Evolutionary conservation across 768 basidiomycete genomes (phyloP).

Genomic region (Postia placenta): DNA sequence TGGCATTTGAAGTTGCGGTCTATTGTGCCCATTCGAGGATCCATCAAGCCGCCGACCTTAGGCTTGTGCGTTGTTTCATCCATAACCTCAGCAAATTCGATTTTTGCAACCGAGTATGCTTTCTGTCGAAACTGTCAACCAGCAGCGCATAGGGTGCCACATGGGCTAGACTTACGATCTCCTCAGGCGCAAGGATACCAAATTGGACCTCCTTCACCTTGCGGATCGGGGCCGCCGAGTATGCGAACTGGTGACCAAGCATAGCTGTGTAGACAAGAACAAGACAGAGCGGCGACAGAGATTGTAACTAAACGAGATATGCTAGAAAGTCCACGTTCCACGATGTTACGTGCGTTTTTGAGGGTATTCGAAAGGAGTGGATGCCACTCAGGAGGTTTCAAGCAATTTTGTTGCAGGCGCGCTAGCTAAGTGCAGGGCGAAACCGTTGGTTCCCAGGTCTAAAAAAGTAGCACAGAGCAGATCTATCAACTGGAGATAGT

Average conservation of each 20-base stretch:
- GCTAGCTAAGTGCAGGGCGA: conserved; percentile 19
- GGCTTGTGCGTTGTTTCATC: conserved; percentile 89
- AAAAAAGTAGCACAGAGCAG: neutral
- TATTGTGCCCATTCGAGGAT: conserved; percentile 96
- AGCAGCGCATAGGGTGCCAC: neutral
- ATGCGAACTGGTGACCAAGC: conserved; percentile 88
- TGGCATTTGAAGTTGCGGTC: conserved; percentile 98
- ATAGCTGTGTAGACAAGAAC: conserved; percentile 33
- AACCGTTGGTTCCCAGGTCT: no score
- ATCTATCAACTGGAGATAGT: neutral
- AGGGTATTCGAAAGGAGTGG: neutral
- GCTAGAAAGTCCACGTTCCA: conserved; percentile 3
- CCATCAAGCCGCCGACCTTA: conserved; percentile 93
- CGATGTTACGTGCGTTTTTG: neutral
- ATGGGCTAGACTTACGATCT: conserved; percentile 71
- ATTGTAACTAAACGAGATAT: neutral
- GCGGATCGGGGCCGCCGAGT: conserved; percentile 89
- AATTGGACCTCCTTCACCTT: conserved; percentile 98
- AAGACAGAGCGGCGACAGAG: conserved; percentile 7
- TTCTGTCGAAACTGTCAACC: conserved; percentile 52
- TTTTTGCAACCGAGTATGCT: conserved; percentile 97
- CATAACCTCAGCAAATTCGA: conserved; percentile 98
- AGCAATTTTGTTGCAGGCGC: conserved; percentile 14
- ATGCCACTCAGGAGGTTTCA: conserved; percentile 11
- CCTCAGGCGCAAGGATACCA: conserved; percentile 97